These are phyloP conservation scores for Daucus carota DNA, from an alignment of 129 eudicot species.

Conservation along the genomic window DNA sequence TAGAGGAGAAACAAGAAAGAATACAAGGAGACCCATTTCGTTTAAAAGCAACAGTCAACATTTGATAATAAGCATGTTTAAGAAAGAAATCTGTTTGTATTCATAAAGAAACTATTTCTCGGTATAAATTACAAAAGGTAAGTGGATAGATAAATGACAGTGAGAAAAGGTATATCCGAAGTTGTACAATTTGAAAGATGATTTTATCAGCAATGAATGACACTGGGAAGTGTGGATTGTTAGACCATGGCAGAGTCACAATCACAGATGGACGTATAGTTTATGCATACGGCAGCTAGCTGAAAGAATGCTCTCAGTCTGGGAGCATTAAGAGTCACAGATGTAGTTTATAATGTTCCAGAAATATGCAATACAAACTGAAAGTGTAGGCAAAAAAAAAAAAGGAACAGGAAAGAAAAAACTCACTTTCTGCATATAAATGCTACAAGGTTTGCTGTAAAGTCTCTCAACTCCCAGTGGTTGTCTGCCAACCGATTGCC, in stretches of 20 bases:
- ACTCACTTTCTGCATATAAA: conserved; percentile 53
- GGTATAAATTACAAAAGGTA: background rate
- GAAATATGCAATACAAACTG: background rate
- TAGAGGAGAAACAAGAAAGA: too few relatives aligned
- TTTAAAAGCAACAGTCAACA: too few relatives aligned
- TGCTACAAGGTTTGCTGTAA: conserved; percentile 55
- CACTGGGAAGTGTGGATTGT: background rate
- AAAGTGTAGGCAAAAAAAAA: background rate
- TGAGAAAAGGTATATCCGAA: background rate
- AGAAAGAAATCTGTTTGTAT: background rate
- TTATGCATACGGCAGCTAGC: background rate
- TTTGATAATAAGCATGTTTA: too few relatives aligned
- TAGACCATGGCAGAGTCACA: background rate
- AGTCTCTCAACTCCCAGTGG: conserved; percentile 76
- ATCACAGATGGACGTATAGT: background rate
- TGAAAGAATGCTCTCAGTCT: background rate
- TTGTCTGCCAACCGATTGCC: conserved; percentile 56
- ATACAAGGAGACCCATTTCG: too few relatives aligned
- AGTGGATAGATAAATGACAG: background rate
- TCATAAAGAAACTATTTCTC: background rate
- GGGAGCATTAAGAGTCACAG: too few relatives aligned
- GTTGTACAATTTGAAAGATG: too few relatives aligned
- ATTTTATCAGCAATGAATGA: too few relatives aligned
- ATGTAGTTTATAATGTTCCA: background rate
- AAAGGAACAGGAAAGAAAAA: background rate